Percentiles rank a stretch among this genome's conserved stretches.
Evolutionary conservation across 2,329 filamentous ascomycete genomes (phyloP).

Genomic region (Talaromyces sp.): DNA sequence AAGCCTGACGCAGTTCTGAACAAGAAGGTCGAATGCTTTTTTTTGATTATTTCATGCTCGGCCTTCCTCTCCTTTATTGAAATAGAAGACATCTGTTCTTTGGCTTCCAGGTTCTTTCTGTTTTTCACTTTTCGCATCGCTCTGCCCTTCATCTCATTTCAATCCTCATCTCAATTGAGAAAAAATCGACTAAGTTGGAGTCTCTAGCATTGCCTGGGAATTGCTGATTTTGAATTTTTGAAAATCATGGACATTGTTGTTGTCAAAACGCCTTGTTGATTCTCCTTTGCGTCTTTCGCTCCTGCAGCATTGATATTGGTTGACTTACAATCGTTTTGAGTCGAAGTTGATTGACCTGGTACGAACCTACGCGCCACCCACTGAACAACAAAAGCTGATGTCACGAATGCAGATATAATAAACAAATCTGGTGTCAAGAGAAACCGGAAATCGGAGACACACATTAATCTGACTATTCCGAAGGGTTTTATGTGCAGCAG

Average conservation of each 20-base stretch:
- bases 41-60: slow-evolving; percentile 19
- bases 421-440: neutral
- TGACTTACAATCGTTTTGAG: neutral
- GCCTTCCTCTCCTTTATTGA: slow-evolving; percentile 18
- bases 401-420: neutral
- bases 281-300: neutral
- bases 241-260: neutral
- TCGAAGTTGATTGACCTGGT: neutral
- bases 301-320: neutral
- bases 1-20: slow-evolving; percentile 19
- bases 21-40: slow-evolving; percentile 12
- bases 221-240: neutral
- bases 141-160: slow-evolving; percentile 12
- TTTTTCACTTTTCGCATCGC: neutral
- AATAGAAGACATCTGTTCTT: slow-evolving; percentile 11
- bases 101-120: slow-evolving; percentile 4
- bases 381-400: neutral
- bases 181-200: neutral
- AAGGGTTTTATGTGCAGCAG: neutral
- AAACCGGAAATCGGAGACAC: neutral
- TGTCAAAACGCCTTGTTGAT: neutral
- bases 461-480: neutral
- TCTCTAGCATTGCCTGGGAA: neutral
- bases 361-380: neutral
- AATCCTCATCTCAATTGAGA: slow-evolving; percentile 15